These are phyloP conservation scores for Erythrobasidium yunnanense DNA, from an alignment of 768 basidiomycete genomes.

Conservation along the genomic window DNA sequence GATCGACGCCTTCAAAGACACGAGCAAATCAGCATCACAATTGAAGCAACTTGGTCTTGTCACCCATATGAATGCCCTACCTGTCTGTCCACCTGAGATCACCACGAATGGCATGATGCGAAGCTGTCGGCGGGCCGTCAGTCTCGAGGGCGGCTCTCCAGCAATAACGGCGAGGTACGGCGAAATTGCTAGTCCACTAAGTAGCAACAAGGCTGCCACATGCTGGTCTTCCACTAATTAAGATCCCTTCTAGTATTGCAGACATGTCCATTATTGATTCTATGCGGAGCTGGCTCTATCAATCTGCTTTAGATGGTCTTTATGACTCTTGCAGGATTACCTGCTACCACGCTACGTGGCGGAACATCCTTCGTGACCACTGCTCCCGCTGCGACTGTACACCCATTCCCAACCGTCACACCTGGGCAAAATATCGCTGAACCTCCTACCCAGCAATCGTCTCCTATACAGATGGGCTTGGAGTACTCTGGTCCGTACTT, in stretches of 20 bases:
- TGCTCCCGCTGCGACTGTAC: conserved; percentile 40
- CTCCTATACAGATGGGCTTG: conserved; percentile 39
- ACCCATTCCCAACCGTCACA: conserved; percentile 41
- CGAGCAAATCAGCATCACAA: no score
- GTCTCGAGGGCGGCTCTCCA: no score
- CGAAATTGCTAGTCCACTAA: no score
- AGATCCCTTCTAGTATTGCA: no score
- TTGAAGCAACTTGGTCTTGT: neutral
- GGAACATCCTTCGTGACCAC: conserved; percentile 41
- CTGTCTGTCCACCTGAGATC: conserved; percentile 18
- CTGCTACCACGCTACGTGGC: conserved; percentile 39
- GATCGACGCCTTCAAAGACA: conserved; percentile 2
- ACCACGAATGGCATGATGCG: neutral
- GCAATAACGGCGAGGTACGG: no score
- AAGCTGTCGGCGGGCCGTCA: no score
- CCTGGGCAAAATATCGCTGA: conserved; percentile 35
- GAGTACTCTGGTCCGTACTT: conserved; percentile 39
- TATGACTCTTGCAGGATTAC: conserved; percentile 42
- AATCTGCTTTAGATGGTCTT: conserved; percentile 36
- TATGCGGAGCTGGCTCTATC: no score
- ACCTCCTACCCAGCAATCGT: conserved; percentile 43
- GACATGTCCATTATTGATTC: no score
- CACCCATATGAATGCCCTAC: neutral
- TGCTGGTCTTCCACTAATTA: no score
- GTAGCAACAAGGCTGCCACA: no score